Base-by-base conservation (phyloP, 129 eudicot species). In the Flaveria robusta region DNA sequence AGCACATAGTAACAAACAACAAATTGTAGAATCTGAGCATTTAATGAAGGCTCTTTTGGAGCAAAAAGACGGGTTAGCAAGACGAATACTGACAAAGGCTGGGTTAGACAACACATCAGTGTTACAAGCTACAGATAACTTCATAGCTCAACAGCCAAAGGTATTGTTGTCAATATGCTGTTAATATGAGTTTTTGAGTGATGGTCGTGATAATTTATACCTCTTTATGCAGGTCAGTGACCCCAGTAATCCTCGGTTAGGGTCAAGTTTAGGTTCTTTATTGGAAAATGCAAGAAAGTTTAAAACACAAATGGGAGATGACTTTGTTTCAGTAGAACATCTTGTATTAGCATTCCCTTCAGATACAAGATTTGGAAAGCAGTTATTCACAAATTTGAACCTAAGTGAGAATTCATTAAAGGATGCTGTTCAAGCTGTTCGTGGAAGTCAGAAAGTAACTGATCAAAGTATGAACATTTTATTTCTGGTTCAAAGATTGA, bases 381-480 rank as follows among this genome's bases (percentile, higher is more conserved):
- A 82, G 56, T 71, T 93, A 68, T 93, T 93, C 67, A 81, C 51
- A 12, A 84, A 88, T 29, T 65, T 87, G 76, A 84, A 91, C 68
- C 86, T 93, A 66, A 93, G 76, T 72, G 97, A 93, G 85, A 82
- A 91, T 79, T 81, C 86, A 24, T 77, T 93, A 84, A 93, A 87
- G 85, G 97, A 93, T 43, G 93, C 98, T 27, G 88, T 93, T 66
- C 80, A 93, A 65, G 91, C 91, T 81, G 90, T 93, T 65, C 98
- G 98, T 77, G 98, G 98, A 63, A 88, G 76, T 83, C 98, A 93
- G 87, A 90, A 89, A 79, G 98, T 93, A 58, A 88, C 97, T 2
- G 98, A 93, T 79, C 97, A 91, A 82, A 93, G 98, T 93, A 93
- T 59, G 81, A 20, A 3, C 67, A 23, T 49, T 43, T 26, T 9